phyloP scores from a whole-genome alignment of 257 asterid species.

The Plantago major region DNA sequence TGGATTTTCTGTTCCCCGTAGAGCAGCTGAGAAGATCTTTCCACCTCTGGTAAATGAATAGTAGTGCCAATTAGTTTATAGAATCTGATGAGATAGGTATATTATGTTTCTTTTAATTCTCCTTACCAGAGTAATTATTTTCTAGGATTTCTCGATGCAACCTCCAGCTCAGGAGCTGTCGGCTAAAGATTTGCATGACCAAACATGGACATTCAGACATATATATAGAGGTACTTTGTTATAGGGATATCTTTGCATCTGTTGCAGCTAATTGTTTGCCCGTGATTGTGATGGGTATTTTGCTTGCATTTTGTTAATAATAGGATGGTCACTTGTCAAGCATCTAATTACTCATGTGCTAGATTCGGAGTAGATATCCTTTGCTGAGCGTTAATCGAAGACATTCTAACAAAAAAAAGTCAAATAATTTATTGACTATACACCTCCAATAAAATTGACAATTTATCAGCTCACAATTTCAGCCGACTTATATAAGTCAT shows the following conservation, averaged over 20 bases:
- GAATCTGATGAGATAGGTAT: slow-evolving; percentile 5
- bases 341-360: no score
- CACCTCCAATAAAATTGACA: no score
- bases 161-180: slow-evolving; percentile 95
- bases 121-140: slow-evolving; percentile 16
- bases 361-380: no score
- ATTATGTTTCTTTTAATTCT: slow-evolving; percentile 16
- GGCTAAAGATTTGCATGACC: slow-evolving; percentile 94
- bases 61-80: slow-evolving; percentile 2
- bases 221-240: slow-evolving; percentile 71
- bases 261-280: neutral
- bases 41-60: slow-evolving; percentile 65
- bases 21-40: slow-evolving; percentile 97
- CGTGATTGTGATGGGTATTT: neutral
- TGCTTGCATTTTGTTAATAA: no score
- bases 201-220: slow-evolving; percentile 93
- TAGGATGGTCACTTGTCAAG: no score
- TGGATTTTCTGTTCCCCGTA: slow-evolving; percentile 98
- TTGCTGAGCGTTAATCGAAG: no score
- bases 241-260: neutral
- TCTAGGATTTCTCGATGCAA: slow-evolving; percentile 93
- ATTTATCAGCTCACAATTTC: no score
- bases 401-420: no score
- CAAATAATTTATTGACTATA: no score
- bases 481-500: no score